These are phyloP conservation scores for Podila clonocystis DNA, from an alignment of 192 early-diverging fungal genomes.

Conservation along the genomic window DNA sequence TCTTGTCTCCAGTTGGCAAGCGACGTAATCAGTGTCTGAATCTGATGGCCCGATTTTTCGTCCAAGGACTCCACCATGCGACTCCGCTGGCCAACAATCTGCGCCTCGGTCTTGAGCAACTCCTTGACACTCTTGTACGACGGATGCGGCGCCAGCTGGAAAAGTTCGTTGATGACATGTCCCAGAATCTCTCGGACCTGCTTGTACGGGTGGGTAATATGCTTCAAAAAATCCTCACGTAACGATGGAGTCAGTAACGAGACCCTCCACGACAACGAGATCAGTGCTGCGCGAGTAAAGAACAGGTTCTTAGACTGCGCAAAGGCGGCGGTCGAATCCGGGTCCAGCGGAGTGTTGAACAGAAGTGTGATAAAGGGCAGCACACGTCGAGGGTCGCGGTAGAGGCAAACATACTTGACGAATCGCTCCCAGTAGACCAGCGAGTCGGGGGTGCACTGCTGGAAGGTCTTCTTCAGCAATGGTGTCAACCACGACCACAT, in stretches of 20 bases:
- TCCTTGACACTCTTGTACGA: conserved; percentile 57
- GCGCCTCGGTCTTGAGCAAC: conserved; percentile 37
- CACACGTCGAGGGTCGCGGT: conserved; percentile 86
- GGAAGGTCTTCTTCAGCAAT: conserved; percentile 67
- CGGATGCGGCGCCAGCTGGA: conserved; percentile 70
- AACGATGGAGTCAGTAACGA: conserved; percentile 62
- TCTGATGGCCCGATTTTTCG: conserved; percentile 37
- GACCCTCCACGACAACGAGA: conserved; percentile 77
- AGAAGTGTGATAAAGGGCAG: conserved; percentile 77
- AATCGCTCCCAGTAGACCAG: conserved; percentile 80
- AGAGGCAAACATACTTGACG: conserved; percentile 66
- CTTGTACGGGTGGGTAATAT: conserved; percentile 87
- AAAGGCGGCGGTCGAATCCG: conserved; percentile 84
- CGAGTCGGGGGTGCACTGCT: conserved; percentile 77
- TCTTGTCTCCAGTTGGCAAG: conserved; percentile 55
- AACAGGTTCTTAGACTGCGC: conserved; percentile 84
- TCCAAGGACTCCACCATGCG: conserved; percentile 43
- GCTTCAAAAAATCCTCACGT: conserved; percentile 41
- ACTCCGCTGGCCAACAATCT: conserved; percentile 5
- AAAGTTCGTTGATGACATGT: conserved; percentile 71
- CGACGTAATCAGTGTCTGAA: conserved; percentile 35
- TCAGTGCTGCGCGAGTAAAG: conserved; percentile 69
- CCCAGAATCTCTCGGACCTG: conserved; percentile 88
- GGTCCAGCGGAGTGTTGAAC: conserved; percentile 73
- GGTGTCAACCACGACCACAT: conserved; percentile 82